Evolutionary conservation across 352 stramenopile genomes (phyloP).

Genomic region (Phytophthora aleatoria): DNA sequence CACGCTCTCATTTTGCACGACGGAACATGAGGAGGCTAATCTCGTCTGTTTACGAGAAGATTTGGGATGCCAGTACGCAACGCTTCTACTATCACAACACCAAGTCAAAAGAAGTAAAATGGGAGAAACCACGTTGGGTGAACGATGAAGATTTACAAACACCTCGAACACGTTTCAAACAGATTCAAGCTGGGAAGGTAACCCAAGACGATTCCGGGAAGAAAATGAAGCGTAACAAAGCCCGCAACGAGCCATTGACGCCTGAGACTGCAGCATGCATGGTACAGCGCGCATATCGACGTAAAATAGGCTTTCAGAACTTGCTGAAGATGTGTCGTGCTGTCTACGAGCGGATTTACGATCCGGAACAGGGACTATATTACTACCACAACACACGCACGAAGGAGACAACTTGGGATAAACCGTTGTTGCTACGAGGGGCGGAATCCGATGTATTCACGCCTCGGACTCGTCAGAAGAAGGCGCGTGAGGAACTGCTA

Average conservation of each 20-base stretch:
- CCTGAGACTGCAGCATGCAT: constrained; percentile 48
- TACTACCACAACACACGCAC: constrained; percentile 82
- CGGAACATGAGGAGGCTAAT: constrained; percentile 57
- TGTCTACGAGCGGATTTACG: constrained; percentile 78
- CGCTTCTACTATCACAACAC: constrained; percentile 88
- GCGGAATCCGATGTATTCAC: constrained; percentile 52
- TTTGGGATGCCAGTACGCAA: constrained; percentile 55
- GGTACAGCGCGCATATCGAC: constrained; percentile 62
- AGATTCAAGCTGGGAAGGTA: constrained; percentile 3
- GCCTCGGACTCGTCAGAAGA: constrained; percentile 27
- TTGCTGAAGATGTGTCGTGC: constrained; percentile 49
- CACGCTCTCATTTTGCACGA: constrained; percentile 53
- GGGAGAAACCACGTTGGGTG: constrained; percentile 70
- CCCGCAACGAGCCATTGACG: constrained; percentile 28
- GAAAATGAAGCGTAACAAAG: constrained; percentile 4
- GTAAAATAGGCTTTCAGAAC: constrained; percentile 47
- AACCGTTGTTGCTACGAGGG: constrained; percentile 55
- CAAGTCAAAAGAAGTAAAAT: constrained; percentile 67
- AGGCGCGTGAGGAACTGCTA: too few species aligned
- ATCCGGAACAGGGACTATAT: constrained; percentile 30
- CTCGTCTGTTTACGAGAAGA: constrained; percentile 82
- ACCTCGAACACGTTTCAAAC: constrained; percentile 42
- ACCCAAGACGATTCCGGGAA: neutral
- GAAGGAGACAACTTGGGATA: constrained; percentile 68
- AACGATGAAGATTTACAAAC: constrained; percentile 66